Evolutionary conservation across 169 alveolate species (phyloP), one percentile per base, ranked within the genome.

Genomic region (Plasmodium fragile): DNA sequence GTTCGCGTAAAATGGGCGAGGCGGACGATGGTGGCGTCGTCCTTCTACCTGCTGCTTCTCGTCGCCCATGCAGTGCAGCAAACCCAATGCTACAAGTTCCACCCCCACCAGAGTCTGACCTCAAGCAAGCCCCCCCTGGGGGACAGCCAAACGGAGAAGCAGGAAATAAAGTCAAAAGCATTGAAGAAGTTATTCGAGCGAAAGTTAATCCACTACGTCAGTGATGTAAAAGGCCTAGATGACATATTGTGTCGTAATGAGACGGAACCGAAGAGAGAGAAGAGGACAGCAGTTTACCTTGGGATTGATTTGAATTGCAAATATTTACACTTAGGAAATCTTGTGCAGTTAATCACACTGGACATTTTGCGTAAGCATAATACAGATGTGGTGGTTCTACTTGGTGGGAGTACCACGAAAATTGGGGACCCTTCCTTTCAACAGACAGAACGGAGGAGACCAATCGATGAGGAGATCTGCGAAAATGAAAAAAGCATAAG

Each of bases 341-440:
- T 97, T 73, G 80, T 96, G 18, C 98, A 95, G 77, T 92, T 97
- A 43, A 71, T 95, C 80, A 75, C 94, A 11, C 94, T 97, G 89
- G 94, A 97, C 28, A 84, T 95, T 22, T 94, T 97, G 87, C 36
- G 95, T 36, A 87, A 91, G 30, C 75, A 90, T 49, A 82, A 83
- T 4, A 83, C 95, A 70, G 95, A 95, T 25, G 96, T 97, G 0
- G 96, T 96, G 11, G 65, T 97, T 5, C 83, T 97, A 13, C 92
- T 97, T 7, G 98, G 98, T 0, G 97, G 96, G 4, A 97, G 97
- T 10, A 97, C 98, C 3, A 94, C 98, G 1, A 32, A 79, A 30
- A 95, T 96, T 25, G 98, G 98, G 22, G 98, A 96, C 65, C 98
- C 98, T 0, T 96, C 98, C n/a, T 96, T 92, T 75, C 95, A 94